Evolutionary conservation across 306 rosid genomes (phyloP).

Genomic region (Rubus parviflorus): DNA sequence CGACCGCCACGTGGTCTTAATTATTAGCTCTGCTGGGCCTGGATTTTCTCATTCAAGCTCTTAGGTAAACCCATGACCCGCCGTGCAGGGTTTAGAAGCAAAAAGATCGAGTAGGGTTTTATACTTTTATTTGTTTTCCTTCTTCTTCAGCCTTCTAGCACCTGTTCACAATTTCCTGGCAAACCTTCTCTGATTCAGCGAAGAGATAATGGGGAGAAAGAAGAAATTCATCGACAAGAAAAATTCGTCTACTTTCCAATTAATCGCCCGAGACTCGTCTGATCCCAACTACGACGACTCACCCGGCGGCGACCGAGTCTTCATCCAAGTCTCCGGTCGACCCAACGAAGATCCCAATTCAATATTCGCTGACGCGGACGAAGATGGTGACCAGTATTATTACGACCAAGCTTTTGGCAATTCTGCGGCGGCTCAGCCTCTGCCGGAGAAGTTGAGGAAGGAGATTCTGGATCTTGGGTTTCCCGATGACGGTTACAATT

Average conservation of each 20-base stretch:
- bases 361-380: constrained; percentile 61
- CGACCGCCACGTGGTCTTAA: not conserved
- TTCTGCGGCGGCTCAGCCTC: constrained; percentile 6
- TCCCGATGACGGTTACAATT: constrained; percentile 93
- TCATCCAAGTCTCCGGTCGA: constrained; percentile 52
- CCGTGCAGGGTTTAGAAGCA: too few relatives aligned
- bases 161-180: not conserved
- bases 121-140: too few relatives aligned
- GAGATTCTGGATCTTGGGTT: constrained; percentile 84
- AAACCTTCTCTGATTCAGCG: not conserved
- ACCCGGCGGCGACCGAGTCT: constrained; percentile 68
- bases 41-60: too few relatives aligned
- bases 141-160: not conserved
- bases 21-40: not conserved
- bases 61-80: too few relatives aligned
- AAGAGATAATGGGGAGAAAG: constrained; percentile 42
- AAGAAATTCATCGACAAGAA: constrained; percentile 86
- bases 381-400: constrained; percentile 23
- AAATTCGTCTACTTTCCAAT: constrained; percentile 65
- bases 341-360: constrained; percentile 33
- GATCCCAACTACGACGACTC: constrained; percentile 59
- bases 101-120: too few relatives aligned
- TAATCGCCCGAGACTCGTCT: constrained; percentile 73
- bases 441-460: constrained; percentile 62
- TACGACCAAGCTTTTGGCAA: constrained; percentile 16